Evolutionary conservation across 108 stramenopile genomes (phyloP).

Genomic region (Pseudonitzschia multiseries): DNA sequence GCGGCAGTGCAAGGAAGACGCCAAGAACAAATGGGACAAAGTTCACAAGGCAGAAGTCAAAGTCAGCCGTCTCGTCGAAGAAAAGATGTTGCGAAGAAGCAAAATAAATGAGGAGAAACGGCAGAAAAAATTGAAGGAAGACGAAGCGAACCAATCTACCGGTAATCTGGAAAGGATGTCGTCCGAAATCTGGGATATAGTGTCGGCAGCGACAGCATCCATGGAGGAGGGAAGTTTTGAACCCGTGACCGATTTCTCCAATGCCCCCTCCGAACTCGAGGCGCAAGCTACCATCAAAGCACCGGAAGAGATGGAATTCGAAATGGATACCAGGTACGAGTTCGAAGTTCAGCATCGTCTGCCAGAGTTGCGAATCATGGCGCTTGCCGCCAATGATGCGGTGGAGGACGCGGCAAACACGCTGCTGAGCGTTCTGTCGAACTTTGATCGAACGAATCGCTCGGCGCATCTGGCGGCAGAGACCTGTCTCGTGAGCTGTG

Average conservation of each 20-base stretch:
- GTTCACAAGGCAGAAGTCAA: conserved; percentile 53
- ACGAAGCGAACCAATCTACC: conserved; percentile 8
- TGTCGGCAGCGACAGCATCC: conserved; percentile 43
- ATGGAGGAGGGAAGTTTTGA: conserved; percentile 70
- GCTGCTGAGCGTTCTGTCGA: conserved; percentile 56
- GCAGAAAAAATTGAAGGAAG: conserved; percentile 27
- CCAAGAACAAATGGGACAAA: conserved; percentile 49
- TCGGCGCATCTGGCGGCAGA: conserved; percentile 70
- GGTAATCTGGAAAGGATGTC: conserved; percentile 16
- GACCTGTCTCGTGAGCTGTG: conserved; percentile 57
- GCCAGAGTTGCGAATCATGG: conserved; percentile 51
- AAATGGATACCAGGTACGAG: conserved; percentile 37
- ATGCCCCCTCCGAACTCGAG: conserved; percentile 13
- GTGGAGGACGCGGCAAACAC: conserved; percentile 60
- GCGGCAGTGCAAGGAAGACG: conserved; percentile 40
- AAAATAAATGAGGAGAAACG: conserved; percentile 41
- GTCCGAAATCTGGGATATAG: conserved; percentile 68
- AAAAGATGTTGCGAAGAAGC: conserved; percentile 46
- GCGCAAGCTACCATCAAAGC: not conserved
- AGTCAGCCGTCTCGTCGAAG: conserved; percentile 49
- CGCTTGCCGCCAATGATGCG: conserved; percentile 55
- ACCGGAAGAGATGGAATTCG: conserved; percentile 10
- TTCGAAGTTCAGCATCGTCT: conserved; percentile 61
- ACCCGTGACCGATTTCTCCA: conserved; percentile 56
- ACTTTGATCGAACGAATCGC: conserved; percentile 58